Evolutionary conservation across 352 stramenopile species (phyloP).

Genomic region (Pythium folliculosum): DNA sequence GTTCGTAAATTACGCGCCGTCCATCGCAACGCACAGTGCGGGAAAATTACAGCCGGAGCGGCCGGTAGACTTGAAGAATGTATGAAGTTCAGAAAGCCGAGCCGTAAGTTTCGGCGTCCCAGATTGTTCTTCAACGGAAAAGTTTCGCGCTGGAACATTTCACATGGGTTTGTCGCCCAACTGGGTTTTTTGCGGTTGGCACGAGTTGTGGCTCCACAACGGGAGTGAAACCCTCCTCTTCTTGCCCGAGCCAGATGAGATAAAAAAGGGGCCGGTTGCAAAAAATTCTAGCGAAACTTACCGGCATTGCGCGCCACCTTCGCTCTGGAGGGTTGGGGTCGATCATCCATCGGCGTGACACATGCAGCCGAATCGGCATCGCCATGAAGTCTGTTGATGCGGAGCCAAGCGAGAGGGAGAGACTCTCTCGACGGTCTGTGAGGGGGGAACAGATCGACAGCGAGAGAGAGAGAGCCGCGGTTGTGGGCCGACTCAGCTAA

Average conservation of each 20-base stretch:
- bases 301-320: not conserved
- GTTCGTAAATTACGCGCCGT: conserved; percentile 16
- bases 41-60: conserved; percentile 14
- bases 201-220: conserved; percentile 4
- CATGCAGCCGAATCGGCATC: not conserved
- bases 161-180: conserved; percentile 12
- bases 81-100: conserved; percentile 27
- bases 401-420: not conserved
- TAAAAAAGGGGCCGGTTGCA: conserved; percentile 4
- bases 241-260: not conserved
- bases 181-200: conserved; percentile 13
- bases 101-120: conserved; percentile 19
- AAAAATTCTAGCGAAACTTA: conserved; percentile 7
- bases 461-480: not conserved
- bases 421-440: no score
- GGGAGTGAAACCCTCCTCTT: conserved; percentile 3
- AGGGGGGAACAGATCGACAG: not conserved
- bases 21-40: not conserved
- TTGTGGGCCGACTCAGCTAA: not conserved
- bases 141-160: conserved; percentile 28
- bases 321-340: conserved; percentile 5
- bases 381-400: conserved; percentile 3
- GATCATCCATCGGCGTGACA: conserved; percentile 2
- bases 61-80: conserved; percentile 14
- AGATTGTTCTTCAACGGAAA: conserved; percentile 34